Conservation (phyloP, 2,329 filamentous ascomycete species). For the Verticillium nubilum region DNA sequence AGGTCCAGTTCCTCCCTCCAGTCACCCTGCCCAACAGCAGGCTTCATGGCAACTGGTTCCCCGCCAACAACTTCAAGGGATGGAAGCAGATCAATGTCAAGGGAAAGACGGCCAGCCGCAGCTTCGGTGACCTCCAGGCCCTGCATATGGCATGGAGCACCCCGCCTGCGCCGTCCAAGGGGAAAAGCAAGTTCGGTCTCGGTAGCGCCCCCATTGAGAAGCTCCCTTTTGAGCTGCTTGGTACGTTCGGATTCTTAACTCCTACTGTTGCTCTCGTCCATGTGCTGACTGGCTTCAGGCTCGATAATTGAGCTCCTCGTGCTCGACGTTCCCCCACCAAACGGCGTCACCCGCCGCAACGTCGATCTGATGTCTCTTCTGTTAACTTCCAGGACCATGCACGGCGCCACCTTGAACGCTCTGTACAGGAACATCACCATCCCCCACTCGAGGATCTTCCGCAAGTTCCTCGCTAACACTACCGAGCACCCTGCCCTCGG, state of each 20-base stretch:
- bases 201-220: slow-evolving; percentile 57
- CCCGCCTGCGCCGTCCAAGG: slow-evolving; percentile 22
- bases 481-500: slow-evolving; percentile 62
- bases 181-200: slow-evolving; percentile 29
- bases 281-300: slow-evolving; percentile 36
- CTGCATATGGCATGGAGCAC: slow-evolving; percentile 50
- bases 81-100: slow-evolving; percentile 59
- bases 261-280: slow-evolving; percentile 5
- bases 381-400: slow-evolving; percentile 68
- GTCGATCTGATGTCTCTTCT: slow-evolving; percentile 72
- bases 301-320: slow-evolving; percentile 70
- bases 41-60: slow-evolving; percentile 54
- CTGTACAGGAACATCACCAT: slow-evolving; percentile 77
- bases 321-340: slow-evolving; percentile 65
- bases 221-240: slow-evolving; percentile 64
- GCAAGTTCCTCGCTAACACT: slow-evolving; percentile 71
- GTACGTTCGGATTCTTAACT: slow-evolving; percentile 39
- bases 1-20: slow-evolving; percentile 43
- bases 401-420: slow-evolving; percentile 66
- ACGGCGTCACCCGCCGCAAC: slow-evolving; percentile 71
- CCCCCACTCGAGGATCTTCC: slow-evolving; percentile 77
- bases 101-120: slow-evolving; percentile 55
- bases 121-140: slow-evolving; percentile 54
- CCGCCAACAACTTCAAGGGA: slow-evolving; percentile 52
- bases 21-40: slow-evolving; percentile 50